Evolutionary conservation across 75 land plant genomes (phyloP).

Genomic region (Pinus albicaulis): DNA sequence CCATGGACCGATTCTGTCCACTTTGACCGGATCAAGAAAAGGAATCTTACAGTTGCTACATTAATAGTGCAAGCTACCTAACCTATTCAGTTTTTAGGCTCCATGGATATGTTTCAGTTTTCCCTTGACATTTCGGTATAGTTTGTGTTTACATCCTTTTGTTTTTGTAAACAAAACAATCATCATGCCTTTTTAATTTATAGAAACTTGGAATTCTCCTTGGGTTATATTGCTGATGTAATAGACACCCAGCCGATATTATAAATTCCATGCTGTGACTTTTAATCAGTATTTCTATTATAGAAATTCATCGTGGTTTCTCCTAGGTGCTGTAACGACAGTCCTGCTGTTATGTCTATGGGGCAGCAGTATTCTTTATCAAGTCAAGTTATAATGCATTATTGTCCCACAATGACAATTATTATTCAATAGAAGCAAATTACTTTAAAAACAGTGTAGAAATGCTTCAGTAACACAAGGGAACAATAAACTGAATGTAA

Average conservation of each 20-base stretch:
- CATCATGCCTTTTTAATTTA: neutral
- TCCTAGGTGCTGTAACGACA: neutral
- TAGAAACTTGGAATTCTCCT: neutral
- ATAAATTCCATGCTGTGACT: neutral
- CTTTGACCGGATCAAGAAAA: too few species aligned
- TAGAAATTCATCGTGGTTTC: neutral
- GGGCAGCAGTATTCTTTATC: neutral
- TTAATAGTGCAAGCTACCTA: neutral
- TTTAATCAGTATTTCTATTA: neutral
- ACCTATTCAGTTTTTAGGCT: neutral
- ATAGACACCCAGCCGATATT: neutral
- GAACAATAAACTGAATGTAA: constrained; percentile 18
- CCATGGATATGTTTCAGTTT: neutral
- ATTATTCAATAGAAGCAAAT: too few species aligned
- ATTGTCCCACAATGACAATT: too few species aligned
- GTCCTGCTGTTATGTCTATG: neutral
- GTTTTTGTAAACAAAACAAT: neutral
- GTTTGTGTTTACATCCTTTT: neutral
- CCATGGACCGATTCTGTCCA: too few species aligned
- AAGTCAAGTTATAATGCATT: neutral
- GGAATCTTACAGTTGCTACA: too few species aligned
- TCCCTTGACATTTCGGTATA: neutral
- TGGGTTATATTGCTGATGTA: neutral
- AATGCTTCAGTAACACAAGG: too few species aligned
- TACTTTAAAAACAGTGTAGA: too few species aligned